Conservation (phyloP, 306 rosid species). For the Glycine latifolia region DNA sequence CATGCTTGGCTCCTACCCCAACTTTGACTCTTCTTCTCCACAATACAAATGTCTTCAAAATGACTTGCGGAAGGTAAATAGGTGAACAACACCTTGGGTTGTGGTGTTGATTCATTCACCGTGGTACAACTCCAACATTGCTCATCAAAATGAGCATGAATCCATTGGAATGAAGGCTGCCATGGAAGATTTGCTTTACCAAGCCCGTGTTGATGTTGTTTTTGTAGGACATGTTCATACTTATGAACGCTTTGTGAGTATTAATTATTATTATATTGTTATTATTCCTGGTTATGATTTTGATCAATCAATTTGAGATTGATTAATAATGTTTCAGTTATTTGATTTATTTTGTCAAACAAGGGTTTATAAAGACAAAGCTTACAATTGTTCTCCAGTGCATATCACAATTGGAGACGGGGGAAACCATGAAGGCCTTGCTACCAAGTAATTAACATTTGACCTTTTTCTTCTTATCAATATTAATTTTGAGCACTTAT, state of each 20-base stretch:
- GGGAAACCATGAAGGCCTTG: conserved; percentile 96
- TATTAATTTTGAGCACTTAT: background rate
- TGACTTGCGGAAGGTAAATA: conserved; percentile 62
- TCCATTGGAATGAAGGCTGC: conserved; percentile 65
- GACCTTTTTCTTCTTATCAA: background rate
- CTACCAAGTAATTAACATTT: conserved; percentile 23
- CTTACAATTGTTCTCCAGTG: conserved; percentile 71
- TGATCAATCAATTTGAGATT: background rate
- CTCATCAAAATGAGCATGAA: conserved; percentile 74
- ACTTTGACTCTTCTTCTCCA: conserved; percentile 55
- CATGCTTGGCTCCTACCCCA: conserved; percentile 88
- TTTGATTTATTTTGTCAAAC: conserved; percentile 52
- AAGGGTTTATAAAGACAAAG: conserved; percentile 69
- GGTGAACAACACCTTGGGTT: conserved; percentile 72
- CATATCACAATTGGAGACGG: conserved; percentile 91
- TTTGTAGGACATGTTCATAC: conserved; percentile 90
- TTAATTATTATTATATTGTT: background rate
- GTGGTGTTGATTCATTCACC: conserved; percentile 82
- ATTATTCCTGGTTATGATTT: background rate
- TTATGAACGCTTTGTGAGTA: conserved; percentile 87
- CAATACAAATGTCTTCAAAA: conserved; percentile 75
- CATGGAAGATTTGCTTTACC: conserved; percentile 76
- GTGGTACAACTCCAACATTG: conserved; percentile 81
- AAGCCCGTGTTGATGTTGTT: conserved; percentile 77
- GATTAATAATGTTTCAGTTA: background rate